Base-by-base conservation (phyloP, 352 stramenopile genomes). In the Chrysophaeum taylorii region DNA sequence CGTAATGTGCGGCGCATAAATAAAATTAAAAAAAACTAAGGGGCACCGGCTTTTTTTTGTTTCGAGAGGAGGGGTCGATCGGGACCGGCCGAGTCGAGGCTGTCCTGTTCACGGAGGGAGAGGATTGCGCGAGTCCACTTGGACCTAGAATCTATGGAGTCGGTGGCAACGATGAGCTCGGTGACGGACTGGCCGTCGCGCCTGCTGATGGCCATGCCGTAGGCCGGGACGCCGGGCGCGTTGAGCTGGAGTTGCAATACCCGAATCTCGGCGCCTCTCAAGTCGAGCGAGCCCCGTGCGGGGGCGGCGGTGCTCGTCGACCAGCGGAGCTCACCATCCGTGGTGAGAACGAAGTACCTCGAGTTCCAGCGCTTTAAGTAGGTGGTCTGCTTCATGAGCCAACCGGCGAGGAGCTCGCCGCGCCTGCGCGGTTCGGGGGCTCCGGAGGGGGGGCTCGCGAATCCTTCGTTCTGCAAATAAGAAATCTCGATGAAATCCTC, bases 321-420 rank as follows among this genome's bases (percentile, higher is more conserved):
- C 50, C 50, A 62, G 2, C 2, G 15, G 4, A 62, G 50, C 50
- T 37, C 5, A 31, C 50, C 50, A n/a, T n/a, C n/a, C 27, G 2
- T 7, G 27, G 50, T 9, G 50, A 62, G 7, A 5, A 21, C 23
- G 50, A 62, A 62, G 50, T 62, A 62, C 2, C 50, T 25, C 7
- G 15, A 37, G 27, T 35, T 38, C 50, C 50, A 62, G 50, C 27
- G 23, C 50, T 62, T 62, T 5, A 62, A 31, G 50, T 62, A 62
- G 15, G 50, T 31, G 27, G n/a, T 25, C 50, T 62, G 50, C 50
- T 62, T 62, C 50, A 62, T 62, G n/a, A 62, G 23, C 50, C 50
- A 62, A 9, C 50, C 39, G 39, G 39, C 39, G 39, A 12, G 39
- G 39, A 21, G 39, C 39, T 21, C 12, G 39, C 39, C 12, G 12